Evolutionary conservation across 1,284 basidiomycete species (phyloP).

Genomic region (Microbotryomycetes sp.): DNA sequence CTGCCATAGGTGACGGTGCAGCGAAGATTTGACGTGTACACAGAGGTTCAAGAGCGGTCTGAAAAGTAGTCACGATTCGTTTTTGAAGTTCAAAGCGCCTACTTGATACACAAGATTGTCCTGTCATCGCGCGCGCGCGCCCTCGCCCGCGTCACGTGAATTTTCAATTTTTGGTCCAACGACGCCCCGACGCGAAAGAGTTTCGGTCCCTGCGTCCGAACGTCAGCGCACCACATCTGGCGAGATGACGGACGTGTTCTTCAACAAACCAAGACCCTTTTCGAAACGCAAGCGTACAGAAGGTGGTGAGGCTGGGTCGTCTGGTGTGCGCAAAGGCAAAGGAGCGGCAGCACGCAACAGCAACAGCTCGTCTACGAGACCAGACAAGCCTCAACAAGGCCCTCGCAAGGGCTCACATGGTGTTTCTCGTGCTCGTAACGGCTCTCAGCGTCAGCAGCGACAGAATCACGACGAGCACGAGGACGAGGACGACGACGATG

Average conservation of each 20-base stretch:
- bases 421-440: no score
- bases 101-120: no score
- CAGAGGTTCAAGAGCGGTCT: constrained; percentile 57
- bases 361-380: neutral
- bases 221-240: no score
- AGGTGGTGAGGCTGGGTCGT: neutral
- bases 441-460: constrained; percentile 3
- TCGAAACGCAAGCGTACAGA: constrained; percentile 23
- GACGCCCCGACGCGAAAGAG: no score
- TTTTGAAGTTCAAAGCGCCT: no score
- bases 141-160: neutral
- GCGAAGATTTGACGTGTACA: constrained; percentile 84
- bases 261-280: constrained; percentile 27
- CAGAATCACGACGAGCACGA: constrained; percentile 27
- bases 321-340: neutral
- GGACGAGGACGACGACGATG: constrained; percentile 19
- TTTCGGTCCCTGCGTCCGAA: no score
- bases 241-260: constrained; percentile 25
- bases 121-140: no score
- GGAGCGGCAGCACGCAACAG: neutral
- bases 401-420: neutral
- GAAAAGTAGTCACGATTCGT: no score
- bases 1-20: constrained; percentile 70
- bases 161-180: no score
- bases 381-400: neutral